Base-by-base conservation (phyloP, 441 rosid species). In the Lepidium campestre region DNA sequence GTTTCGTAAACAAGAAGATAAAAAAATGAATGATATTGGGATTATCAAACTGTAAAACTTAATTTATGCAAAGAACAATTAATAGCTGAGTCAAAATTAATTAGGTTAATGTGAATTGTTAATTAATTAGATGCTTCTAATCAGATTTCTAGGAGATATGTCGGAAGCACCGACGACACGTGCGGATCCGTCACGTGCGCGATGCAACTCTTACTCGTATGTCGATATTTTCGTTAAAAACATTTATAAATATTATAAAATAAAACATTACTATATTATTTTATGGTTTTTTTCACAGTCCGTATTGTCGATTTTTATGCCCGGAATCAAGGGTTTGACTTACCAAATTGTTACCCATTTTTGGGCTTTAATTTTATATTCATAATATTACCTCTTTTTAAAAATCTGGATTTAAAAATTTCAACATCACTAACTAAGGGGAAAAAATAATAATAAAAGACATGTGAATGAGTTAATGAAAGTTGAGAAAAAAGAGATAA, bases 81-180 rank as follows among this genome's bases (percentile, higher is more conserved):
- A 72, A 66, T 55, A 40, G n/a, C 8, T 68, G 27, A 40, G 39
- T 48, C 64, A 18, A 62, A 8, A 36, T 4, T 13, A 68, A 40
- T 45, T 18, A 31, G 36, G 15, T 59, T 55, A 39, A 13, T 57
- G 20, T n/a, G 68, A 59, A 52, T 77, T 41, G 70, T 80, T 73
- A 62, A 80, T 32, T 71, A 70, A 52, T 81, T 68, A 73, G 90
- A 85, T 58, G 79, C 76, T 81, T 79, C 85, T 67, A 72, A 68
- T 44, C 75, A 56, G 75, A 72, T 73, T 58, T 68, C 6, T 7
- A 40, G 74, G 72, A 58, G 72, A 57, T 70, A 46, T 62, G 60
- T 71, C 68, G 70, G 69, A 47, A 45, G 66, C 77, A 62, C 65
- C 66, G 67, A 47, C 74, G 78, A 68, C 74, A 71, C 67, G 64